Percentiles rank a stretch among this genome's conserved stretches.
Conservation (phyloP, 2,329 filamentous ascomycete species). For the Pseudogymnoascus sp. region DNA sequence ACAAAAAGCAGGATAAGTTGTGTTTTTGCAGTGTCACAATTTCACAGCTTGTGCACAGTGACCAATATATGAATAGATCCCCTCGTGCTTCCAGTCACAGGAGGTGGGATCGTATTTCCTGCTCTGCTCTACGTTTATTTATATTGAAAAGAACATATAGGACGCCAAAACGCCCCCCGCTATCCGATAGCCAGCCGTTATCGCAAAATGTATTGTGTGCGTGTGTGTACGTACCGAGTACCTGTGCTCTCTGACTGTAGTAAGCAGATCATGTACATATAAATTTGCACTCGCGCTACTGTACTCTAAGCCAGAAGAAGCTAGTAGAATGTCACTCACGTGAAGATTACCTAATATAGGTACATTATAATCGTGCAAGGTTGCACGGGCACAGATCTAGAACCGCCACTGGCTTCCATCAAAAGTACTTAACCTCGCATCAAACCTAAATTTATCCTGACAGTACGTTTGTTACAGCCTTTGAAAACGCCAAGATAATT, state of each 20-base stretch:
- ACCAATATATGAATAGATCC: not conserved
- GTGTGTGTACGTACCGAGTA: not conserved
- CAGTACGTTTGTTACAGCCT: not conserved
- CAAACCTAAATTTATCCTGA: conserved; percentile 6
- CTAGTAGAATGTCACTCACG: conserved; percentile 5
- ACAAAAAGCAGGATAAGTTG: not conserved
- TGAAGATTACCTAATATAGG: conserved; percentile 1
- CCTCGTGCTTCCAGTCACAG: not conserved
- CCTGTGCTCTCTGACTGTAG: not conserved
- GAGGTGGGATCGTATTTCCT: not conserved
- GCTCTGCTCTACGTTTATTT: not conserved
- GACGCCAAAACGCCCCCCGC: not conserved
- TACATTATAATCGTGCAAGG: conserved; percentile 5
- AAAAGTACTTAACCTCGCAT: conserved; percentile 8
- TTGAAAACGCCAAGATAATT: not conserved
- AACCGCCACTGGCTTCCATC: conserved; percentile 6
- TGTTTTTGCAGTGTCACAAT: not conserved
- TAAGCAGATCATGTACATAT: not conserved
- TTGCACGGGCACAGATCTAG: conserved; percentile 6
- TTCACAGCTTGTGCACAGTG: not conserved
- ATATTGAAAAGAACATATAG: not conserved
- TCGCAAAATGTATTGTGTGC: not conserved
- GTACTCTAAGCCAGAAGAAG: not conserved
- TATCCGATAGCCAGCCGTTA: not conserved
- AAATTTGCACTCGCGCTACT: not conserved